Conservation (phyloP, 805 yeast genomes). For the Starmerella khaoyaiensis region DNA sequence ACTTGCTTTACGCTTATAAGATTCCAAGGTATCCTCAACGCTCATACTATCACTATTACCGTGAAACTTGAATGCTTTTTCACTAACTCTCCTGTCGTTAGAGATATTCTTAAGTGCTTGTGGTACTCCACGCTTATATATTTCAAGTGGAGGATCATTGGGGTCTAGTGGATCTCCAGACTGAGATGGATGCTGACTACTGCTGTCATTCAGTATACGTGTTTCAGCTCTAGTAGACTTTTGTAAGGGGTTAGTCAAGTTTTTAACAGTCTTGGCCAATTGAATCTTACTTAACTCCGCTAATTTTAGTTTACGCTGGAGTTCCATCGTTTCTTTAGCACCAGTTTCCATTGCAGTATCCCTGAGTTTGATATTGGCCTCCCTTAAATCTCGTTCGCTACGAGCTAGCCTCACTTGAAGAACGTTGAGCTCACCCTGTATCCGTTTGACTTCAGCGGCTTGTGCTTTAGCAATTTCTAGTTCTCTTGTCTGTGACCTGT, state of each 20-base stretch:
- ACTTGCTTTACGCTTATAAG: slow-evolving; percentile 61
- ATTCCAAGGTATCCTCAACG: slow-evolving; percentile 40
- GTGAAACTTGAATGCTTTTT: slow-evolving; percentile 41
- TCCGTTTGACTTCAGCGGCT: slow-evolving; percentile 15
- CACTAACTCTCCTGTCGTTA: slow-evolving; percentile 23
- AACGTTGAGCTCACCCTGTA: slow-evolving; percentile 25
- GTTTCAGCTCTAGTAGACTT: background rate
- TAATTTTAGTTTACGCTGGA: slow-evolving; percentile 12
- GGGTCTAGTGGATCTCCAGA: slow-evolving; percentile 9
- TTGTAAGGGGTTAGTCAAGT: background rate
- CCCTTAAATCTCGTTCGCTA: slow-evolving; percentile 24
- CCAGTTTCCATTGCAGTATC: slow-evolving; percentile 3
- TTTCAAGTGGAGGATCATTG: slow-evolving; percentile 6
- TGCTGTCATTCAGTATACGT: background rate
- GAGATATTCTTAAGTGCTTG: slow-evolving; percentile 17
- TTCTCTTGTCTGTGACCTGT: slow-evolving; percentile 12
- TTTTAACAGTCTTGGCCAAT: slow-evolving; percentile 14
- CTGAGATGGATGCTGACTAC: background rate
- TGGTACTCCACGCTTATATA: slow-evolving; percentile 12
- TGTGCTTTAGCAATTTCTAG: slow-evolving; percentile 17
- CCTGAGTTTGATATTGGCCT: slow-evolving; percentile 20
- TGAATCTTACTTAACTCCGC: slow-evolving; percentile 21
- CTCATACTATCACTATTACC: slow-evolving; percentile 47
- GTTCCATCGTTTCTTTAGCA: background rate
- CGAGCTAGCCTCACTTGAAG: slow-evolving; percentile 25